phyloP scores from a whole-genome alignment of 169 alveolate genomes.

The Plasmodium gonderi region DNA sequence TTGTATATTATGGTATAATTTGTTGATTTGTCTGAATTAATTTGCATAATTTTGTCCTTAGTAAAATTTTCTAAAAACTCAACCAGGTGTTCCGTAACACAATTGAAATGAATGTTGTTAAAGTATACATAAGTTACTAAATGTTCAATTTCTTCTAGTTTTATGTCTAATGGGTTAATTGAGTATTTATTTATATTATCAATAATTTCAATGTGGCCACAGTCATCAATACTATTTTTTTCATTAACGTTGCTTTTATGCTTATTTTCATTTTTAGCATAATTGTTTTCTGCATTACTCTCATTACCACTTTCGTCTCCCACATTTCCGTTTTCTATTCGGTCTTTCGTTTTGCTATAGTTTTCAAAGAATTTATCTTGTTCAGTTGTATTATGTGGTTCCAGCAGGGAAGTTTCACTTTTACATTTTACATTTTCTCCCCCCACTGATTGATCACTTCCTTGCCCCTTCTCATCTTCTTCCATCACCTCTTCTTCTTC shows the following conservation, averaged over 20 bases:
- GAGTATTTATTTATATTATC: constrained; percentile 70
- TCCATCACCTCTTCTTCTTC: constrained; percentile 31
- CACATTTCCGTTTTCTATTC: not conserved
- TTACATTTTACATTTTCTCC: not conserved
- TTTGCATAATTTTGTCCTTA: constrained; percentile 47
- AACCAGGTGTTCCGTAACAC: constrained; percentile 53
- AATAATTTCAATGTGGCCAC: constrained; percentile 23
- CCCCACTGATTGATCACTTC: not conserved
- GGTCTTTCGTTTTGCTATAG: not conserved
- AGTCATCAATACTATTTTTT: not conserved
- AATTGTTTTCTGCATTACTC: not conserved
- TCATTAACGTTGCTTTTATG: not conserved
- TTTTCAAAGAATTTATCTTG: not conserved
- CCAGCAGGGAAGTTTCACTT: not conserved
- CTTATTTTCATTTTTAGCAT: not conserved
- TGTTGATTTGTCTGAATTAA: constrained; percentile 68
- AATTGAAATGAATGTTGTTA: constrained; percentile 66
- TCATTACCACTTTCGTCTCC: not conserved
- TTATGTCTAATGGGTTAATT: constrained; percentile 46
- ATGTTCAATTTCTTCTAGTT: constrained; percentile 71
- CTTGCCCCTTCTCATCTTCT: not conserved
- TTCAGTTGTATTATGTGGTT: not conserved
- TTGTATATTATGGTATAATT: constrained; percentile 58
- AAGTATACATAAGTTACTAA: constrained; percentile 56
- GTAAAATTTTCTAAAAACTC: constrained; percentile 53